Base-by-base conservation (phyloP, 345 rosid species). In the Brassica incana region DNA sequence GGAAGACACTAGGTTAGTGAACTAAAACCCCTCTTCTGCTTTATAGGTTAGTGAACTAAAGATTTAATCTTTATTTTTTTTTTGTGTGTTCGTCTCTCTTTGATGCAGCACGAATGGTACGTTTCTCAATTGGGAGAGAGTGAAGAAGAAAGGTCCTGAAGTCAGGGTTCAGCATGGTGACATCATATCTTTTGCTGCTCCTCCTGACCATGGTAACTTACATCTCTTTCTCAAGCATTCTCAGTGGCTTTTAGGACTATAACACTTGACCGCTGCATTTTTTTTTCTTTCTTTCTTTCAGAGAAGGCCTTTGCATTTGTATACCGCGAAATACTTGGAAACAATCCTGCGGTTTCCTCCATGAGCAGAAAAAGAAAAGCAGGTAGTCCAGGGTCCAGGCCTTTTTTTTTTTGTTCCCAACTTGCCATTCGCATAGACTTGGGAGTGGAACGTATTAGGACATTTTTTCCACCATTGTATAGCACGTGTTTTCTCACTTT, bases 291-390 rank as follows among this genome's bases (percentile, higher is more conserved):
- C 32, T 29, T 30, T 6, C 8, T 84, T 78, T 62, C 91, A 95
- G 99, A 93, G 11, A 73, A 80, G 78, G 86, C 98, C 7, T 90
- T 84, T 86, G 89, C 93, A 29, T 95, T 91, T 88, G 99, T 95
- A 38, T 95, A 83, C 85, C 92, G 98, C 1, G 96, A 95, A 78
- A 88, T 90, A 77, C 78, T 54, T 43, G 73, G 81, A 30, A 71
- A 77, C 36, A 56, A 74, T 80, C 61, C 83, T 20, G 54, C 66
- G 16, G 40, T 54, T 59, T 84, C 85, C 71, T 83, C 83, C 80
- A 80, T 72, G 30, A 73, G 29, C 62, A 82, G 80, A 29, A 95
- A 93, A 87, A 84, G 96, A 82, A 95, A 95, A 87, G 86, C 89
- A 78, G 94, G 97, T 93, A 88, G 74, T 71, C 30, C 65, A 8